These are phyloP conservation scores for Ballota nigra DNA, from an alignment of 257 asterid genomes.

Conservation along the genomic window DNA sequence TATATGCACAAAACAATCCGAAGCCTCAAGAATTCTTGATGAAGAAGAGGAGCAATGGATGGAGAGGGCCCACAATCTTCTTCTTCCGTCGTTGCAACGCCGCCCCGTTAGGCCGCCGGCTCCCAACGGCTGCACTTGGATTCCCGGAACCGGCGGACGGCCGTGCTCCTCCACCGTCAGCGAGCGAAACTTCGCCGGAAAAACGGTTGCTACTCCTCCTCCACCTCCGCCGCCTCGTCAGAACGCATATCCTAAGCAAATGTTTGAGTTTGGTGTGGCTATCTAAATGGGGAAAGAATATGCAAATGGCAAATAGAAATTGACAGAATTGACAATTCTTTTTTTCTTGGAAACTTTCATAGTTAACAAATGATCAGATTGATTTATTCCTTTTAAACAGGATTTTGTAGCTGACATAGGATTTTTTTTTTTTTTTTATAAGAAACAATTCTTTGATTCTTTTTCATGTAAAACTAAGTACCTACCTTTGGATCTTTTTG, in stretches of 20 bases:
- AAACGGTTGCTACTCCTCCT: neutral
- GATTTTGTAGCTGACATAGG: neutral
- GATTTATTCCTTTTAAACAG: neutral
- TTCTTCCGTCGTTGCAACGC: slow-evolving; percentile 30
- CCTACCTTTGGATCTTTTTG: neutral
- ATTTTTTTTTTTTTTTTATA: neutral
- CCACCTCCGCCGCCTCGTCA: slow-evolving; percentile 25
- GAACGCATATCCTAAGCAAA: slow-evolving; percentile 27
- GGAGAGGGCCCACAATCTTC: slow-evolving; percentile 20
- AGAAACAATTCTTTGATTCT: slow-evolving; percentile 3
- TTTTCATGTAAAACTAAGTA: neutral
- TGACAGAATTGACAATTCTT: slow-evolving; percentile 5
- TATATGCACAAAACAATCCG: slow-evolving; percentile 16
- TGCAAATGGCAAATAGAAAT: neutral
- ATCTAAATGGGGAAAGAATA: slow-evolving; percentile 12
- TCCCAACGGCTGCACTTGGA: slow-evolving; percentile 29
- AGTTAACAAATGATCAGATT: neutral
- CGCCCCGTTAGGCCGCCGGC: slow-evolving; percentile 38
- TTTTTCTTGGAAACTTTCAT: slow-evolving; percentile 12
- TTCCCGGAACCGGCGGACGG: slow-evolving; percentile 24
- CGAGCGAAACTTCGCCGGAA: slow-evolving; percentile 39
- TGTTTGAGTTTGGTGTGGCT: slow-evolving; percentile 43
- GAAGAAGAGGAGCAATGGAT: slow-evolving; percentile 41
- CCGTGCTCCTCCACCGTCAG: slow-evolving; percentile 40
- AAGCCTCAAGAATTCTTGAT: slow-evolving; percentile 45